Conservation (phyloP, 768 basidiomycete genomes). For the Tephrocybe sp. region DNA sequence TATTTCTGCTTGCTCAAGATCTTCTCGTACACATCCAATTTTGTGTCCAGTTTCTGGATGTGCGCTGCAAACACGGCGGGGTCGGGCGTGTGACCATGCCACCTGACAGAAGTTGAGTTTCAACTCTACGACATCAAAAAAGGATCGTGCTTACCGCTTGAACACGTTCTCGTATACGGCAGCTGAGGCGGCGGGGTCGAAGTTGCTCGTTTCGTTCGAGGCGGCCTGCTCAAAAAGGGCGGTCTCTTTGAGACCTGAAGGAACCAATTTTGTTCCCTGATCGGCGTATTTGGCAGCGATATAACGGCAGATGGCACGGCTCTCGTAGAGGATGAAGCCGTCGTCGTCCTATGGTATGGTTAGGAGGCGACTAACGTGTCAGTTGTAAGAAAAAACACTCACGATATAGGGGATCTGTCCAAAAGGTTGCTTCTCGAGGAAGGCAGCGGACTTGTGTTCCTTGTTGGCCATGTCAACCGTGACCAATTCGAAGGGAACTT, state of each 20-base stretch:
- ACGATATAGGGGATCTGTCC: slow-evolving; percentile 34
- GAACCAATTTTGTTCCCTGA: slow-evolving; percentile 53
- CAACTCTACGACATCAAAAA: not conserved
- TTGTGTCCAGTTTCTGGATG: slow-evolving; percentile 32
- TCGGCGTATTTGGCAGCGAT: slow-evolving; percentile 45
- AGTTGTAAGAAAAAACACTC: slow-evolving; percentile 12
- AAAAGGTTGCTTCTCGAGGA: slow-evolving; percentile 44
- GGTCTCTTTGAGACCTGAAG: slow-evolving; percentile 34
- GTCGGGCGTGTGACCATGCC: slow-evolving; percentile 47
- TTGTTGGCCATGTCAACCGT: slow-evolving; percentile 34
- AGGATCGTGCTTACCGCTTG: slow-evolving; percentile 39
- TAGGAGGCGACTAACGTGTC: not conserved
- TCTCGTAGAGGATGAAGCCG: slow-evolving; percentile 32
- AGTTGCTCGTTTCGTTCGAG: slow-evolving; percentile 53
- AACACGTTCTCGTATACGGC: slow-evolving; percentile 49
- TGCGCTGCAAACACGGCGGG: slow-evolving; percentile 35
- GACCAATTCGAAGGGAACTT: slow-evolving; percentile 48
- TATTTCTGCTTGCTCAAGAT: slow-evolving; percentile 59
- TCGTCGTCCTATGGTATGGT: slow-evolving; percentile 18
- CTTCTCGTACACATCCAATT: slow-evolving; percentile 53
- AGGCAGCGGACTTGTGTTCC: slow-evolving; percentile 40
- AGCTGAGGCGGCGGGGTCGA: slow-evolving; percentile 45
- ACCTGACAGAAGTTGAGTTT: slow-evolving; percentile 25
- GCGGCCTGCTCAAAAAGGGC: slow-evolving; percentile 55
- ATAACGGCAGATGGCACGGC: slow-evolving; percentile 56